Evolutionary conservation across 257 asterid species (phyloP).

Genomic region (Ilex aquifolium): DNA sequence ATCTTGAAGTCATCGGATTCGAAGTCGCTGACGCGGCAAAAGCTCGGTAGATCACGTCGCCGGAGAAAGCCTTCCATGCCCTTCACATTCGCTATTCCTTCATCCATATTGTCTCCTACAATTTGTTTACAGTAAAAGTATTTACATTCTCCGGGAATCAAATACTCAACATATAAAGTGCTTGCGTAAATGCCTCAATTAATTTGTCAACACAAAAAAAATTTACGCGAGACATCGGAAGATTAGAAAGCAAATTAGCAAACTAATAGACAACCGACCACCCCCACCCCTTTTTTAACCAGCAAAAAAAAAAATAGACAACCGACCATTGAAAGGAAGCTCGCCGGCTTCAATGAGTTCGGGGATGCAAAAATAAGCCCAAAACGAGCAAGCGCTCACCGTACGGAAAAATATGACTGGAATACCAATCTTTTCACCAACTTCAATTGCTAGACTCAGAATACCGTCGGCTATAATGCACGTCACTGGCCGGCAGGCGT

Average conservation of each 20-base stretch:
- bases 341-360: slow-evolving; percentile 14
- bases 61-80: slow-evolving; percentile 24
- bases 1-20: not conserved
- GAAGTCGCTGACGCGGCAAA: slow-evolving; percentile 9
- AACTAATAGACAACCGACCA: slow-evolving; percentile 1
- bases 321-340: slow-evolving; percentile 10
- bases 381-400: slow-evolving; percentile 10
- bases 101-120: slow-evolving; percentile 13
- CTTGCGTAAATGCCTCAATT: too few relatives aligned
- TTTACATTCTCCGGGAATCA: too few relatives aligned
- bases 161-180: too few relatives aligned
- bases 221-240: too few relatives aligned
- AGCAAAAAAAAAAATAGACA: too few relatives aligned
- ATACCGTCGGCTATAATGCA: slow-evolving; percentile 16
- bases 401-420: slow-evolving; percentile 15
- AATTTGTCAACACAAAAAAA: too few relatives aligned
- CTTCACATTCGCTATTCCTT: slow-evolving; percentile 1
- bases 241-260: too few relatives aligned
- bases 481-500: not conserved
- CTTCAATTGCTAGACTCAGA: slow-evolving; percentile 3
- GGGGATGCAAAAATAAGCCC: slow-evolving; percentile 12
- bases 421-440: slow-evolving; percentile 12
- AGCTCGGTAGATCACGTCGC: slow-evolving; percentile 17
- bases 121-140: not conserved
- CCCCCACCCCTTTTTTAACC: too few relatives aligned